These are phyloP conservation scores for Rhodotorula toruloides DNA, from an alignment of 768 basidiomycete genomes.

Conservation along the genomic window DNA sequence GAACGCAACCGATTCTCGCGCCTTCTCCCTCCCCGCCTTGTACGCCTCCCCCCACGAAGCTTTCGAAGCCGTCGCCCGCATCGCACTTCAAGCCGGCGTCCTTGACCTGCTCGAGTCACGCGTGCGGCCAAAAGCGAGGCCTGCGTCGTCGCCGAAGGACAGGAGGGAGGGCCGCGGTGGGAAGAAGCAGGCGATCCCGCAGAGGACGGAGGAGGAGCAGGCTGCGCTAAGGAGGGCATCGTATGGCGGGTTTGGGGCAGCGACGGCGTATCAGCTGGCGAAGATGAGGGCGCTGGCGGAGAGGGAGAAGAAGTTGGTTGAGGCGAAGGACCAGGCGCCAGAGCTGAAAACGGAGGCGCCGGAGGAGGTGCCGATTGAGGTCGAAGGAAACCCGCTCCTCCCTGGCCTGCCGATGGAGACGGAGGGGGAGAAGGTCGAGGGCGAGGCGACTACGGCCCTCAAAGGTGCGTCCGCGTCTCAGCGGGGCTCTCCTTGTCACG, in stretches of 20 bases:
- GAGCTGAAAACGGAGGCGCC: background rate
- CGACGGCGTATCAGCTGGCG: background rate
- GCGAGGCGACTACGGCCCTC: background rate
- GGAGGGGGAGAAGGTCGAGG: background rate
- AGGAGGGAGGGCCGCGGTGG: background rate
- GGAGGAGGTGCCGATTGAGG: background rate
- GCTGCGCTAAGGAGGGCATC: background rate
- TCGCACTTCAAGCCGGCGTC: background rate
- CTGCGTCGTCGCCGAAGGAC: too few relatives aligned
- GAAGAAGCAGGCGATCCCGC: background rate
- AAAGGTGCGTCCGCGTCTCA: background rate
- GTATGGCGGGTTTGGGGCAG: slow-evolving; percentile 1
- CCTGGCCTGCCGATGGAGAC: background rate
- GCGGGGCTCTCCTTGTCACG: background rate
- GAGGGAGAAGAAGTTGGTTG: background rate
- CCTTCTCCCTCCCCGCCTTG: background rate
- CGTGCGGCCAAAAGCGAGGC: background rate
- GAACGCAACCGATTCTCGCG: background rate
- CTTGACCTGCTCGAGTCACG: slow-evolving; percentile 5
- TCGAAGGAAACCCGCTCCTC: background rate
- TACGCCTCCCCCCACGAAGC: background rate
- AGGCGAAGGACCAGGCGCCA: background rate
- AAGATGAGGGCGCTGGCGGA: background rate
- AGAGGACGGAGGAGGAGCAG: background rate
- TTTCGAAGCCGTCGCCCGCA: background rate